Evolutionary conservation across 805 yeast genomes (phyloP).

Genomic region (Metschnikowia picachoensis): DNA sequence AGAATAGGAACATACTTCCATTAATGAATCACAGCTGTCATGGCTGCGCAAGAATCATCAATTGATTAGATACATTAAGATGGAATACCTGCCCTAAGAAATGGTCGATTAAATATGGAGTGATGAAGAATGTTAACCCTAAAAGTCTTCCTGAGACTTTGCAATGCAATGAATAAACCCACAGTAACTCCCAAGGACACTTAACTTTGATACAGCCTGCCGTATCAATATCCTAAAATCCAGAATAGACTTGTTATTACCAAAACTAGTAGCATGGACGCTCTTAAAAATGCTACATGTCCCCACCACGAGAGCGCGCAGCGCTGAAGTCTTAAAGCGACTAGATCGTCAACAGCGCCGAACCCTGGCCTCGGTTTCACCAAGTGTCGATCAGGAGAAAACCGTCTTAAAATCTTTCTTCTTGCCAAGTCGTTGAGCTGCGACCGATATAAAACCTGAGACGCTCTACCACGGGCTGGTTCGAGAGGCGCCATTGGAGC

Average conservation of each 20-base stretch:
- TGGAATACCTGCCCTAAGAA: too few species aligned
- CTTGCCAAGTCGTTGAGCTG: conserved; percentile 11
- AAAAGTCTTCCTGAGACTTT: too few species aligned
- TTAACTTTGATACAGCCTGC: too few species aligned
- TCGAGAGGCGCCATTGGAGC: background rate
- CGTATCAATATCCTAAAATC: conserved; percentile 1
- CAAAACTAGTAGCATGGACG: background rate
- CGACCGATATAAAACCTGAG: conserved; percentile 12
- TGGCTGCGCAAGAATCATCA: too few species aligned
- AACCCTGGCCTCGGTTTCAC: background rate
- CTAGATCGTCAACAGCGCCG: background rate
- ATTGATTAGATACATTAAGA: too few species aligned
- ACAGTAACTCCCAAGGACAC: too few species aligned
- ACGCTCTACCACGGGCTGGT: conserved; percentile 10
- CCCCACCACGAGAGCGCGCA: conserved; percentile 3
- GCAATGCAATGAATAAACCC: too few species aligned
- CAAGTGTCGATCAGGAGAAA: background rate
- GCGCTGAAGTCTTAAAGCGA: conserved; percentile 1
- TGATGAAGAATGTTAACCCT: too few species aligned
- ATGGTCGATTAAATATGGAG: too few species aligned
- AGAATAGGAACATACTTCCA: too few species aligned
- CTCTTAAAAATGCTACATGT: background rate
- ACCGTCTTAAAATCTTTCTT: background rate
- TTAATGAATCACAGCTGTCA: too few species aligned
- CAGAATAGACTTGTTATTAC: background rate